phyloP scores from a whole-genome alignment of 2,329 filamentous ascomycete genomes.

The Colletotrichum sojae region DNA sequence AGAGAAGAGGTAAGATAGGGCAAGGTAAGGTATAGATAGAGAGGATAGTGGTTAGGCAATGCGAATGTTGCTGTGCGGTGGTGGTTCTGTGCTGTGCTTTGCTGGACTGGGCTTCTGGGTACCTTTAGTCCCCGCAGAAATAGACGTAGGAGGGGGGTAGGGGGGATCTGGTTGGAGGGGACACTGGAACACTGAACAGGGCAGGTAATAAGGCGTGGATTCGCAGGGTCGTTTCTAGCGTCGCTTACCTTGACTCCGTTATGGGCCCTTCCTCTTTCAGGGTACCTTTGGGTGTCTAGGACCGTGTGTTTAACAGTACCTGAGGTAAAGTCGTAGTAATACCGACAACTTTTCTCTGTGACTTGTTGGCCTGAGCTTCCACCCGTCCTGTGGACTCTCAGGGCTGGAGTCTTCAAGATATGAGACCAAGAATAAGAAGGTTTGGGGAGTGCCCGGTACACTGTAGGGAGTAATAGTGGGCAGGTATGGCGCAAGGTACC shows the following conservation, averaged over 20 bases:
- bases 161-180: constrained; percentile 27
- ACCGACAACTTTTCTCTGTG: neutral
- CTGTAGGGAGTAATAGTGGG: too few species aligned
- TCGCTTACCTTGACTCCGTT: constrained; percentile 31
- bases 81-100: constrained; percentile 6
- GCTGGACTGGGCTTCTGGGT: neutral
- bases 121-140: constrained; percentile 8
- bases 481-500: too few species aligned
- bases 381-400: neutral
- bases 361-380: constrained; percentile 24
- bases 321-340: neutral
- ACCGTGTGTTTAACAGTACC: neutral
- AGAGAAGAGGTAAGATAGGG: constrained; percentile 17
- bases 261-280: constrained; percentile 14
- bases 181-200: constrained; percentile 2
- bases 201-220: constrained; percentile 21
- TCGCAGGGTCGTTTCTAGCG: constrained; percentile 38
- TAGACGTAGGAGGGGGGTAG: constrained; percentile 4
- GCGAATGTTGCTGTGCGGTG: constrained; percentile 22
- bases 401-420: too few species aligned
- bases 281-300: neutral
- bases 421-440: too few species aligned
- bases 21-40: neutral
- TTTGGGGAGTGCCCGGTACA: too few species aligned
- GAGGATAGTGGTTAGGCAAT: constrained; percentile 26